A percentile compares a stretch with the other conserved stretches of the same genome.
phyloP scores from a whole-genome alignment of 495 filamentous ascomycete species.

The Penicillium macrosclerotiorum region DNA sequence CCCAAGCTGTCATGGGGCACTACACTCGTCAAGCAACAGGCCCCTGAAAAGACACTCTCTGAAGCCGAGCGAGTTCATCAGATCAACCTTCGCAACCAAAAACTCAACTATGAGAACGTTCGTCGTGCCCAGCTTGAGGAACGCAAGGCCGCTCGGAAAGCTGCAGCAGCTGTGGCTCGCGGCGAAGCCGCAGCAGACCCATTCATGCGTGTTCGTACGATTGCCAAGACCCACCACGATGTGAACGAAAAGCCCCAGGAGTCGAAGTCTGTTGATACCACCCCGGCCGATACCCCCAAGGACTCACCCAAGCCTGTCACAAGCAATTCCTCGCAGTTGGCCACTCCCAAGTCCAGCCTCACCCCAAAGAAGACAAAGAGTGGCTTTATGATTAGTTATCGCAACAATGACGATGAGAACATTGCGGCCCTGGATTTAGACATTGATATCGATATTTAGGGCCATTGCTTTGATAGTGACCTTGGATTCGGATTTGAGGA shows the following conservation, averaged over 20 bases:
- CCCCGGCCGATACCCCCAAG: conserved; percentile 47
- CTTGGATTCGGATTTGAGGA: not conserved
- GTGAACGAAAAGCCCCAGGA: conserved; percentile 32
- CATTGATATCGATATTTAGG: conserved; percentile 72
- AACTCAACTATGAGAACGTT: conserved; percentile 73
- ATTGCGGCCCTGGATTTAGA: conserved; percentile 78
- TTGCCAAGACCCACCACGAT: conserved; percentile 62
- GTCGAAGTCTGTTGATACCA: conserved; percentile 31
- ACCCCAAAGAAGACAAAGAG: conserved; percentile 56
- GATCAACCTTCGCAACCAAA: conserved; percentile 75
- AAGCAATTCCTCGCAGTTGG: conserved; percentile 21
- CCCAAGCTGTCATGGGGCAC: conserved; percentile 70
- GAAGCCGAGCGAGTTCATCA: conserved; percentile 74
- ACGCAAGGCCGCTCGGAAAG: conserved; percentile 60
- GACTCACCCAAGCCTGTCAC: conserved; percentile 43
- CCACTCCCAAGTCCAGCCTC: conserved; percentile 29
- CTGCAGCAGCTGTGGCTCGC: conserved; percentile 53
- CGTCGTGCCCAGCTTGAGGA: conserved; percentile 84
- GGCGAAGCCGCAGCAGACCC: conserved; percentile 52
- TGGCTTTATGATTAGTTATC: conserved; percentile 64
- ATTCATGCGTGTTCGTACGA: conserved; percentile 61
- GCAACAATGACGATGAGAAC: conserved; percentile 80
- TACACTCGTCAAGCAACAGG: conserved; percentile 42
- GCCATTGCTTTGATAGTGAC: not conserved
- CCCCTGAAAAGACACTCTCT: conserved; percentile 37